Conservation (phyloP, 192 early-diverging fungal species). For the Coemansia sp. region DNA sequence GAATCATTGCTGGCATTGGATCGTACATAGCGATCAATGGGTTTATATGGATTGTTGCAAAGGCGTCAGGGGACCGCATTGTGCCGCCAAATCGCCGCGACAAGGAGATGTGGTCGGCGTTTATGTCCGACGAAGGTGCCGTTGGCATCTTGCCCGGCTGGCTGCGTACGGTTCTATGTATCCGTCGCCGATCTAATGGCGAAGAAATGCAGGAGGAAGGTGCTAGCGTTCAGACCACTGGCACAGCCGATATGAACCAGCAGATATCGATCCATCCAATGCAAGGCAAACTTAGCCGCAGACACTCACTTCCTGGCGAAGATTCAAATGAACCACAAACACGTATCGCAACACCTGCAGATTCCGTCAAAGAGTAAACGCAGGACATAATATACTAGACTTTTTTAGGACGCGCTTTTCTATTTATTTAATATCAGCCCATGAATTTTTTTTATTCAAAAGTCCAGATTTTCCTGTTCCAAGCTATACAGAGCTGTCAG, state of each 20-base stretch:
- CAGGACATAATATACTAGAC: neutral
- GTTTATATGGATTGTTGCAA: conserved; percentile 16
- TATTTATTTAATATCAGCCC: no score
- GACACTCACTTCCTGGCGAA: neutral
- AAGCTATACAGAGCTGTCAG: conserved; percentile 21
- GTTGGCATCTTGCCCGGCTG: conserved; percentile 9
- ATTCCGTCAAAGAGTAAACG: conserved; percentile 2
- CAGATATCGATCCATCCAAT: neutral
- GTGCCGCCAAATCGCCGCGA: conserved; percentile 20
- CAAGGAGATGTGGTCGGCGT: conserved; percentile 26
- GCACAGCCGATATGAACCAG: neutral
- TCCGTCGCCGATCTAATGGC: neutral
- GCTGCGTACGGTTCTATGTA: neutral
- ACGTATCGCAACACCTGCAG: conserved; percentile 5
- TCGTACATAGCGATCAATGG: conserved; percentile 57
- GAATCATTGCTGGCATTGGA: conserved; percentile 71
- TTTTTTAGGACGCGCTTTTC: no score
- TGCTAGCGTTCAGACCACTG: neutral
- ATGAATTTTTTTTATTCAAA: conserved; percentile 3
- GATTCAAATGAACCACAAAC: conserved; percentile 4
- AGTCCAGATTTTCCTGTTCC: conserved; percentile 40
- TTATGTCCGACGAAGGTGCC: conserved; percentile 19
- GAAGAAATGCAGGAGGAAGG: neutral
- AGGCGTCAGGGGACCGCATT: conserved; percentile 12
- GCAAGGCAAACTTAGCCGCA: neutral